Evolutionary conservation across 805 yeast genomes (phyloP).

Genomic region (Pichia kluyveri): DNA sequence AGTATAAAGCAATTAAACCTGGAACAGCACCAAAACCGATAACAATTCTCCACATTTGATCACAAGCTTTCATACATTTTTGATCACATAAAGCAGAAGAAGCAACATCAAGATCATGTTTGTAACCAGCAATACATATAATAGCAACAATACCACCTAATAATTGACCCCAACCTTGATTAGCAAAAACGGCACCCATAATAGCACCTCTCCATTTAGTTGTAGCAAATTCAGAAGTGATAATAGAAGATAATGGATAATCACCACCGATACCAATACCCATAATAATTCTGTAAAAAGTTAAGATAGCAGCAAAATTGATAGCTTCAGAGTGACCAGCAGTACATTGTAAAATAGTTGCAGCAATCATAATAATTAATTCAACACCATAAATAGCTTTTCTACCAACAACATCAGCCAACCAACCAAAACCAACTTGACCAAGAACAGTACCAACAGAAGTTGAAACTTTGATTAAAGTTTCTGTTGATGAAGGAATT

Average conservation of each 20-base stretch:
- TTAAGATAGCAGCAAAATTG: conserved; percentile 62
- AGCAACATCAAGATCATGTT: conserved; percentile 47
- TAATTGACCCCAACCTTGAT: conserved; percentile 96
- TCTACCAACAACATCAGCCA: conserved; percentile 80
- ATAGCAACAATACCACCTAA: conserved; percentile 79
- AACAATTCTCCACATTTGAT: conserved; percentile 90
- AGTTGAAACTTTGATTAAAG: conserved; percentile 78
- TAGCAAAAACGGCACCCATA: conserved; percentile 93
- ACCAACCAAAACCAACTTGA: conserved; percentile 73
- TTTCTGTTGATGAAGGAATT: conserved; percentile 59
- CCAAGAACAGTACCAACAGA: conserved; percentile 93
- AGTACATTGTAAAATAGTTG: conserved; percentile 70
- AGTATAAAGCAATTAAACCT: conserved; percentile 75
- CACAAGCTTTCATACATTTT: conserved; percentile 68
- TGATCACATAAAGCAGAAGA: conserved; percentile 53
- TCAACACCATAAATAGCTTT: conserved; percentile 83
- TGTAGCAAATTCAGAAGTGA: conserved; percentile 85
- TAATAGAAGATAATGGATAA: conserved; percentile 88
- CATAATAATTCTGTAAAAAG: conserved; percentile 75
- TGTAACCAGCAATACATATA: conserved; percentile 69
- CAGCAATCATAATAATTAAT: conserved; percentile 73
- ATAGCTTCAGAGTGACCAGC: conserved; percentile 66
- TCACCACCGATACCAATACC: conserved; percentile 99
- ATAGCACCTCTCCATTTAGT: conserved; percentile 98
- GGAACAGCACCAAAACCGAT: conserved; percentile 90